Evolutionary conservation across 768 basidiomycete genomes (phyloP).

Genomic region (Chalciporus chontae): DNA sequence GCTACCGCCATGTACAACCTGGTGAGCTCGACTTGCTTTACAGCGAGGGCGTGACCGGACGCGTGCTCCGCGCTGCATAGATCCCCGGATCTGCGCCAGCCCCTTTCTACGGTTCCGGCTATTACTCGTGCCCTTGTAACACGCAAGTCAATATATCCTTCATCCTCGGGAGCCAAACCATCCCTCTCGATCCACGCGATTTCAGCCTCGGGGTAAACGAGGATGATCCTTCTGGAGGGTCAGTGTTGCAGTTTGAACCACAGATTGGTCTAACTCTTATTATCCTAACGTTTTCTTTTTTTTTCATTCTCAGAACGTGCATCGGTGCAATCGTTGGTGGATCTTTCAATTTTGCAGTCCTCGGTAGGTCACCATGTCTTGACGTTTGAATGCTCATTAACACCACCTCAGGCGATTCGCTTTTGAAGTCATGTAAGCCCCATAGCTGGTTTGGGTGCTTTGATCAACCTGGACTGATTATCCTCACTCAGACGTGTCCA

Average conservation of each 20-base stretch:
- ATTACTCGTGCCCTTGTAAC: conserved; percentile 55
- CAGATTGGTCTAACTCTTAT: too few relatives aligned
- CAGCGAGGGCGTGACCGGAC: neutral
- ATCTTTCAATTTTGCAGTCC: conserved; percentile 6
- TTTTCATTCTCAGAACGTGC: conserved; percentile 39
- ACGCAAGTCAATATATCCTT: conserved; percentile 36
- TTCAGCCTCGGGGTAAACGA: conserved; percentile 50
- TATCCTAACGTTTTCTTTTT: neutral
- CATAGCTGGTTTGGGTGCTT: neutral
- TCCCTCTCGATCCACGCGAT: conserved; percentile 44
- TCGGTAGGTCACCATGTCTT: conserved; percentile 16
- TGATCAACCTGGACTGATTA: neutral
- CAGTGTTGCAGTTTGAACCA: neutral
- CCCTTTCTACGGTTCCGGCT: conserved; percentile 43
- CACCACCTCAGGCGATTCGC: conserved; percentile 44
- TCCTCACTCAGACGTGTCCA: conserved; percentile 47
- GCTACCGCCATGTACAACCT: conserved; percentile 44
- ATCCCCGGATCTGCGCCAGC: conserved; percentile 47
- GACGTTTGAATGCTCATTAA: neutral
- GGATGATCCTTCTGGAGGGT: conserved; percentile 31
- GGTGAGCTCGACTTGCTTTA: conserved; percentile 25
- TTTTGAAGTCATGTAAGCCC: conserved; percentile 61
- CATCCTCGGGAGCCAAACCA: conserved; percentile 39
- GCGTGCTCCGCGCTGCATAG: conserved; percentile 23
- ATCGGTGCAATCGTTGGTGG: conserved; percentile 51